Evolutionary conservation across 1,284 basidiomycete genomes (phyloP).

Genomic region (Polyporus tsugae): DNA sequence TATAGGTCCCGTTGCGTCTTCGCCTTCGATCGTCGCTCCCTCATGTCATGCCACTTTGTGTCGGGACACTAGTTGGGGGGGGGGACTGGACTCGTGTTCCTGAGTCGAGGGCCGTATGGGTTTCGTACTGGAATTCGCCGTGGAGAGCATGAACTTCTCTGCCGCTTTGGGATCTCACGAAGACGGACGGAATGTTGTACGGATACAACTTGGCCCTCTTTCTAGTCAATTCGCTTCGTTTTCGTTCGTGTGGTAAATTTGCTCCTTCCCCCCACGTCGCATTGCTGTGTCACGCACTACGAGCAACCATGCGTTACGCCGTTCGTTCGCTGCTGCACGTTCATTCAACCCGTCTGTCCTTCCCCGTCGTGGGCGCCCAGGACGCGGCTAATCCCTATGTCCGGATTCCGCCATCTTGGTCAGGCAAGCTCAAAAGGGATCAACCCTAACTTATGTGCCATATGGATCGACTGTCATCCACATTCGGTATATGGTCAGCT

Average conservation of each 20-base stretch:
- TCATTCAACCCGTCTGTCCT: background rate
- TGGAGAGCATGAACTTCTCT: no score
- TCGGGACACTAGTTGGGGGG: background rate
- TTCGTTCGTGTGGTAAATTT: background rate
- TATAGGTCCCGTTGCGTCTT: background rate
- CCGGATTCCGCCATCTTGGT: background rate
- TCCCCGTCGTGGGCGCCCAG: background rate
- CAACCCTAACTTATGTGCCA: no score
- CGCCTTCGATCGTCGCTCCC: background rate
- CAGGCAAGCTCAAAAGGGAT: background rate
- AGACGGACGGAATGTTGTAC: constrained; percentile 12
- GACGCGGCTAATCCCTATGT: background rate
- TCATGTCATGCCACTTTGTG: background rate
- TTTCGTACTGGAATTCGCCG: background rate
- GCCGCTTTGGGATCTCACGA: background rate
- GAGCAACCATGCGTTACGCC: background rate
- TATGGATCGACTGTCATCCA: no score
- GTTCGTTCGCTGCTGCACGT: background rate
- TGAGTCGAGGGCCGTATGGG: background rate
- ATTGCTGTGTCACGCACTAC: constrained; percentile 9
- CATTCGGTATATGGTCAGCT: no score
- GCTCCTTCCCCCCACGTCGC: constrained; percentile 2
- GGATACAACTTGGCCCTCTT: constrained; percentile 3
- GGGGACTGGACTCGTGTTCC: background rate
- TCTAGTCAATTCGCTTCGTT: background rate